These are phyloP conservation scores for Glycyrrhiza uralensis DNA, from an alignment of 306 rosid genomes.

Conservation along the genomic window DNA sequence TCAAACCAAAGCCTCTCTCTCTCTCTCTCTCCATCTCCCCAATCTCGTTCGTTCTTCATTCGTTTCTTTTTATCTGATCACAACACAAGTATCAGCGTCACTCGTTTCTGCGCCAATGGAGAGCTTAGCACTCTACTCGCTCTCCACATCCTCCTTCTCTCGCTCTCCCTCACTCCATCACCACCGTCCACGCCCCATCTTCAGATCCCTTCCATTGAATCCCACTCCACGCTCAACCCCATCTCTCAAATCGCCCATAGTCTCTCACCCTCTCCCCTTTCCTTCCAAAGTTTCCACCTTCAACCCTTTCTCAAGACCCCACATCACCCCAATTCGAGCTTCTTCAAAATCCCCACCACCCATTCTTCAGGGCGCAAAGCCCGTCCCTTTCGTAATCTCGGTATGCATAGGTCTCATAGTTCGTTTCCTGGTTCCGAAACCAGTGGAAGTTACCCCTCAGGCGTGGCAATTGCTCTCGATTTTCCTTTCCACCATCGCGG, in stretches of 20 bases:
- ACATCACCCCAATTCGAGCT: constrained; percentile 37
- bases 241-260: constrained; percentile 36
- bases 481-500: constrained; percentile 82
- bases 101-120: constrained; percentile 32
- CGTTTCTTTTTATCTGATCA: neutral
- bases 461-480: constrained; percentile 93
- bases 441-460: constrained; percentile 59
- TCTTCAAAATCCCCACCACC: constrained; percentile 18
- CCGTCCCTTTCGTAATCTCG: constrained; percentile 57
- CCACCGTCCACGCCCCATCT: constrained; percentile 27
- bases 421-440: constrained; percentile 67
- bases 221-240: constrained; percentile 25
- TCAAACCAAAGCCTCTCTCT: neutral
- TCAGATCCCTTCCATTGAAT: constrained; percentile 26
- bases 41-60: neutral
- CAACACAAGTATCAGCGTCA: neutral
- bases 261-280: constrained; percentile 20
- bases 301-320: constrained; percentile 31
- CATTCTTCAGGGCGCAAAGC: constrained; percentile 55
- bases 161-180: constrained; percentile 24
- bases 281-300: constrained; percentile 34
- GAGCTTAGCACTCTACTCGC: constrained; percentile 48
- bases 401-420: constrained; percentile 58
- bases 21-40: neutral
- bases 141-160: constrained; percentile 38